Conservation (phyloP, 2,329 filamentous ascomycete genomes). For the Alternaria atra region DNA sequence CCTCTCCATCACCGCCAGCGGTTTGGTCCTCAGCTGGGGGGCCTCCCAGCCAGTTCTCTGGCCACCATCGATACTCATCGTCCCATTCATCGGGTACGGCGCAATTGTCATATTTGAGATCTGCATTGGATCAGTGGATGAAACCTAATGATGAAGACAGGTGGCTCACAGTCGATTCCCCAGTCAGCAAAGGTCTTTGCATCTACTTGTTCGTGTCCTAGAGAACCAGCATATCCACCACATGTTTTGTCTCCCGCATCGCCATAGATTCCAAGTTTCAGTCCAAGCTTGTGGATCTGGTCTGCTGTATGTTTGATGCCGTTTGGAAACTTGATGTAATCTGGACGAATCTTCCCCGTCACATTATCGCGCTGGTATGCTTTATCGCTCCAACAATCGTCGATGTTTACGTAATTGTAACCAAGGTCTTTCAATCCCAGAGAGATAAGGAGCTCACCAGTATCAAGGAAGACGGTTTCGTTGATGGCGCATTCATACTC, state of each 20-base stretch:
- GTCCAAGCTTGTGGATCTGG: slow-evolving; percentile 63
- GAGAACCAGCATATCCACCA: slow-evolving; percentile 64
- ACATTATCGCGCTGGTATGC: slow-evolving; percentile 50
- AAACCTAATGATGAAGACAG: not conserved
- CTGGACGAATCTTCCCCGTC: slow-evolving; percentile 45
- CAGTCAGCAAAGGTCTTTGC: slow-evolving; percentile 61
- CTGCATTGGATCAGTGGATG: slow-evolving; percentile 4
- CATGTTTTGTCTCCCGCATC: slow-evolving; percentile 62
- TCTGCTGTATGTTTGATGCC: slow-evolving; percentile 65
- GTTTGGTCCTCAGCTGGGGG: slow-evolving; percentile 54
- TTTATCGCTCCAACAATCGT: slow-evolving; percentile 66
- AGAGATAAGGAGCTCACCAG: slow-evolving; percentile 24
- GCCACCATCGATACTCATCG: slow-evolving; percentile 53
- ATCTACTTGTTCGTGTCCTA: slow-evolving; percentile 66
- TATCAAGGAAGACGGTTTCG: slow-evolving; percentile 29
- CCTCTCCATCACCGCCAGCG: slow-evolving; percentile 28
- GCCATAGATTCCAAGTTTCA: slow-evolving; percentile 71
- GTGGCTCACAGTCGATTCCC: slow-evolving; percentile 38
- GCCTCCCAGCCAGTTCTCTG: slow-evolving; percentile 47
- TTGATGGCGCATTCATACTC: slow-evolving; percentile 34
- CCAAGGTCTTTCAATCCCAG: slow-evolving; percentile 33
- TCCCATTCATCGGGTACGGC: slow-evolving; percentile 49
- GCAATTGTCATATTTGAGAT: slow-evolving; percentile 48
- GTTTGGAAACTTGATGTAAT: slow-evolving; percentile 66
- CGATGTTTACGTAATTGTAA: slow-evolving; percentile 62